Evolutionary conservation across 495 filamentous ascomycete genomes (phyloP), one percentile per base, ranked within the genome.

Genomic region (Astrothelium macrocarpum): DNA sequence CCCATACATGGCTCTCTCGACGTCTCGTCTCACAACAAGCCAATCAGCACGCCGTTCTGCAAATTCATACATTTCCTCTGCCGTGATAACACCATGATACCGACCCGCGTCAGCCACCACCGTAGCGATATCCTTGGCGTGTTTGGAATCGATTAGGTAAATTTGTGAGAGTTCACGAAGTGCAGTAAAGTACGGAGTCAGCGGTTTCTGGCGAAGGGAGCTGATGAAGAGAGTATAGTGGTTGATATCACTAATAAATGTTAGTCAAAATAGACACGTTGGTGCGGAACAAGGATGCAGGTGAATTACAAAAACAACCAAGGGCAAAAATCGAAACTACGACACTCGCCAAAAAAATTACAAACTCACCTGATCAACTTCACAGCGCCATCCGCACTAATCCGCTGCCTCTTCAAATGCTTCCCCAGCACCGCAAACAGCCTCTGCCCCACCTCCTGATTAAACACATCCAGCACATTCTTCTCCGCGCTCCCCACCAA

Each of bases 1-100:
- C 56, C 95, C 95, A 80, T 97, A 97, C 95, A 97, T 96, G 26
- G 90, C 92, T 76, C 89, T 86, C 80, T 99, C 95, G 25, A 99
- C 92, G 62, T 90, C 84, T 64, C 81, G 82, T 77, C 87, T 87
- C 3, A 99, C 88, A 61, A 83, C 79, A 71, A 87, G 95, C 95
- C 95, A 99, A 74, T 99, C 95, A 66, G 91, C 91, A 64, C 95
- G 79, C 64, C 95, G 78, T 73, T 96, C 90, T 14, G 92, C 95
- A 77, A 94, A 99, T 78, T 97, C 95, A 71, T 94, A 96, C 1
- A 97, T 94, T 75, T 99, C 95, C 71, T 99, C 94, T 28, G 91
- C 90, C 53, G 91, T 80, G 72, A 97, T 96, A 63, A 97, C 89
- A 1, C 95, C 95, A 18, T 86, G 79, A 73, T 97, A 99, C 14